Evolutionary conservation across 176 grass and related monocot genomes (phyloP), one percentile per base, ranked within the genome.

Genomic region (Avena eriantha): DNA sequence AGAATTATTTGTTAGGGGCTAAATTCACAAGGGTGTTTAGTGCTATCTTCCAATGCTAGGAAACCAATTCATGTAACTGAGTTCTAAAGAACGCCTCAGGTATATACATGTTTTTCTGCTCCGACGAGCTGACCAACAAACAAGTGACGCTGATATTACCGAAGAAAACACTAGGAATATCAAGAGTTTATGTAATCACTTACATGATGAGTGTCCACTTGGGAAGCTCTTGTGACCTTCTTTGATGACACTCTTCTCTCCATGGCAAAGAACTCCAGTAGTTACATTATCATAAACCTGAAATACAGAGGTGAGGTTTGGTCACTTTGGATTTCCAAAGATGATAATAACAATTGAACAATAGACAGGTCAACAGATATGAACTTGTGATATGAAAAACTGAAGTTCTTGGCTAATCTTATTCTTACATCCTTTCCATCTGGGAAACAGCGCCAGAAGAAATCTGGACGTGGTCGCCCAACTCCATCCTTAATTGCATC

Each of bases 361-460:
- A 53, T 73, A 43, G 26, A 18, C 13, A 55, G 17, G 16, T 73
- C 33, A 80, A 80, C 57, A 87, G 33, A 74, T 19, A 80, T 68
- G 46, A 83, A 82, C 78, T 54, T 65, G 45, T 57, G 33, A 50
- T 59, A 26, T 8, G 48, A 57, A 87, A 43, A 81, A 41, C 29
- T 82, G 10, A 55, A 48, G 65, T 73, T 80, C 24, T 60, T 78
- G 65, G 26, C 16, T 51, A 73, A 65, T 50, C 19, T 70, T 53
- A 13, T 21, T 55, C 71, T 76, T 80, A 99, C 97, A 82, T 88
- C 97, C 75, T 87, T 96, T 78, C 97, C 97, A 93, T 99, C 89
- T 78, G 97, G 97, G 87, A 99, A 99, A 89, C 97, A 98, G 10
- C 94, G 94, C 97, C 96, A 98, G 82, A 94, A 98, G 86, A 98